phyloP scores from a whole-genome alignment of 352 stramenopile genomes.

The Bremia lactucae region DNA sequence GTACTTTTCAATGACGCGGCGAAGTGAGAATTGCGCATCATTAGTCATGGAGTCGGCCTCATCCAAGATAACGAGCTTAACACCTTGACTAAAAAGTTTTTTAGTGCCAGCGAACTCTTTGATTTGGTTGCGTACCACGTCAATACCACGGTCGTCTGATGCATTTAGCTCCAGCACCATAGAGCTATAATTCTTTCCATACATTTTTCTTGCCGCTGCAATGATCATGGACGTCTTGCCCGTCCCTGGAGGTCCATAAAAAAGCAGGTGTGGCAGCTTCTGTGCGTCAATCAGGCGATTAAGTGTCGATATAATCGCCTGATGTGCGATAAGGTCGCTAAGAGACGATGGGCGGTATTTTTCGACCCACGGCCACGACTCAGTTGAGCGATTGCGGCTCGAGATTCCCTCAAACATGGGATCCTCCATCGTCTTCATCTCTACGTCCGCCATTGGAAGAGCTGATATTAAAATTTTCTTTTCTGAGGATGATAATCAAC shows the following conservation, averaged over 20 bases:
- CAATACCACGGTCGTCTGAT: constrained; percentile 94
- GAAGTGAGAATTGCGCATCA: constrained; percentile 94
- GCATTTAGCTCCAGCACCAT: constrained; percentile 98
- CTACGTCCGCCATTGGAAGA: constrained; percentile 50
- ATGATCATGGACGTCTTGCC: constrained; percentile 97
- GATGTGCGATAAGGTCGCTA: constrained; percentile 92
- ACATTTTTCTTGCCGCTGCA: constrained; percentile 90
- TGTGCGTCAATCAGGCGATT: constrained; percentile 93
- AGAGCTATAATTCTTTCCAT: constrained; percentile 88
- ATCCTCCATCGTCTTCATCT: constrained; percentile 56
- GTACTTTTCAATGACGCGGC: constrained; percentile 97
- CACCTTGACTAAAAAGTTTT: constrained; percentile 90
- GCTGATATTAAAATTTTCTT: too few relatives aligned
- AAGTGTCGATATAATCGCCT: constrained; percentile 94
- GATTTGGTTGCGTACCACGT: constrained; percentile 96
- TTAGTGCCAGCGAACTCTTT: constrained; percentile 97
- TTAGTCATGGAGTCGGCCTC: constrained; percentile 98
- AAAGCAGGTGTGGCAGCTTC: constrained; percentile 94
- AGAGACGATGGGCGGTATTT: constrained; percentile 94
- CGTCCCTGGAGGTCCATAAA: constrained; percentile 96
- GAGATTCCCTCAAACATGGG: constrained; percentile 76
- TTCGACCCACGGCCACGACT: constrained; percentile 94
- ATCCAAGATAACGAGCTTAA: constrained; percentile 98
- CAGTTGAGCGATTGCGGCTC: constrained; percentile 64
- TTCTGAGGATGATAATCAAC: too few relatives aligned